Evolutionary conservation across 1,139 yeast species (phyloP), one percentile per base, ranked within the genome.

Genomic region (Debaryomyces sp.): DNA sequence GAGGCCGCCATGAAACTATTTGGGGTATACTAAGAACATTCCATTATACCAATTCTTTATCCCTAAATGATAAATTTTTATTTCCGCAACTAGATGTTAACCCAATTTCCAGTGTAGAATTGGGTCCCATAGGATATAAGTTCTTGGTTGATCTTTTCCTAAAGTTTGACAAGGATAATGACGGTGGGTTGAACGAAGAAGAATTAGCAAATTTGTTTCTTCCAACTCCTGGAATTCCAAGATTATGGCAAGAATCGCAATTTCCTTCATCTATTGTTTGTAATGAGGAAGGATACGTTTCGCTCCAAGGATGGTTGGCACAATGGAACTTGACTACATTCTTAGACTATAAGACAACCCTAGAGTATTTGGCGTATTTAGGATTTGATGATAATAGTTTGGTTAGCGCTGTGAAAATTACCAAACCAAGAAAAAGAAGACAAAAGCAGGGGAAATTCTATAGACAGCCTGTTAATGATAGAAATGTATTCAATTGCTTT

Each of bases 301-400:
- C 98, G 0, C 68, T 94, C 29, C 98, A 94, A 69, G 99, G 99
- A 1, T 94, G 99, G 99, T 70, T 94, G 40, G 98, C 99, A 0
- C 98, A 94, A 60, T 94, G 99, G 99, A 87, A 94, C 57, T 86
- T 94, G 85, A 90, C 97, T 0, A 92, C 98, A 0, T 90, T 85
- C 59, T 71, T 94, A 35, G 96, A 91, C 59, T 85, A 88, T 62
- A 83, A 80, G 59, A 86, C 91, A 1, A 91, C 98, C 0, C 77
- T 94, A 49, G 96, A 91, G 47, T 94, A 92, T 61, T 70, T 94
- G 51, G 96, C 96, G 0, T 89, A 89, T 67, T 75, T 94, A 47
- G 99, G 99, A 0, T 92, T 87, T 61, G 96, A 89, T 44, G 80
- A 71, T 54, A 77, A 70, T 44, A 69, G 57, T 40, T 71, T 74